Base-by-base conservation (phyloP, 768 basidiomycete species). In the Boletus patriciae region DNA sequence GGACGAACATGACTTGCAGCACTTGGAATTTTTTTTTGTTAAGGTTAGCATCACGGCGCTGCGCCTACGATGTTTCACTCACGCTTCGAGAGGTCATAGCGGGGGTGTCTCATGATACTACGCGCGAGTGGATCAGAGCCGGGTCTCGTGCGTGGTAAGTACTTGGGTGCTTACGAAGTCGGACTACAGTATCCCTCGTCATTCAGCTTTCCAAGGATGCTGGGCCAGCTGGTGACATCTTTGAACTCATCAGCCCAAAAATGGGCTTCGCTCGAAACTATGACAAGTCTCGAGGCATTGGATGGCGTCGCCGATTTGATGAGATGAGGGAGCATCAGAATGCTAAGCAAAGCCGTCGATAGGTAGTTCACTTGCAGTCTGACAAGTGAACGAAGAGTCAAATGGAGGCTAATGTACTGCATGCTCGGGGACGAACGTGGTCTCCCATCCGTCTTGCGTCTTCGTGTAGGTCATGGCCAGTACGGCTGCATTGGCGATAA, bases 361-460 rank as follows among this genome's bases (percentile, higher is more conserved):
- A 77, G 57, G 46, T 71, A 69, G 54, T 77, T 76, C 27, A 74
- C 69, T 57, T 76, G 73, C 7, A 77, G 43, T 9, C 73, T 76
- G 40, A 19, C 12, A 23, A 37, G n/a, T n/a, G n/a, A 55, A 46
- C 19, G 15, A 36, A 46, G 16, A 4, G 6, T 55, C 13, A 64
- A 23, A 2, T 2, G 8, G 16, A 1, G 36, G 3, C 23, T 18
- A 27, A 19, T 6, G 19, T 31, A 21, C 16, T 29, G 40, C 10
- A 25, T 36, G 13, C 25, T 41, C 16, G 49, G 27, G n/a, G n/a
- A 57, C 74, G 31, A 34, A 76, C 76, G 62, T 69, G 33, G 62
- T 65, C 63, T 77, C 76, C 67, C 70, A 76, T 34, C 74, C 76
- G 45, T 76, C 76, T 33, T 51, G 45, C 3, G 75, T 76, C 57